Evolutionary conservation across 2,329 filamentous ascomycete genomes (phyloP).

Genomic region (Catunica adiposa): DNA sequence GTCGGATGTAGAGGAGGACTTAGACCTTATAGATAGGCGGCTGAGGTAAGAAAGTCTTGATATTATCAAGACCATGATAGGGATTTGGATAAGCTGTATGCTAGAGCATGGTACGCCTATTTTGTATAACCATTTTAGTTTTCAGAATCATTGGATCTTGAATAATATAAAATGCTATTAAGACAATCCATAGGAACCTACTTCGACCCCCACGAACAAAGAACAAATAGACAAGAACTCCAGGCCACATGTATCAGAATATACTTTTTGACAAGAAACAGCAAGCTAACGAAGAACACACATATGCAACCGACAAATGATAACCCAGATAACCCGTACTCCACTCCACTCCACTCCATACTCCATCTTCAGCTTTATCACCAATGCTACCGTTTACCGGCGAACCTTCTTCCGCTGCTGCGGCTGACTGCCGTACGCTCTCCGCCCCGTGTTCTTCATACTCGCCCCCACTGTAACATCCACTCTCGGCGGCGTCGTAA

Average conservation of each 20-base stretch:
- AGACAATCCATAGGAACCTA: not conserved
- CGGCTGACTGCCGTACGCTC: slow-evolving; percentile 66
- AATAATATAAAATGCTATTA: not conserved
- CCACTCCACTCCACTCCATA: not conserved
- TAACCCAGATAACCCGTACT: not conserved
- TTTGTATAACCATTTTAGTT: too few relatives aligned
- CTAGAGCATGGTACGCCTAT: too few relatives aligned
- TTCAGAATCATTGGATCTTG: too few relatives aligned
- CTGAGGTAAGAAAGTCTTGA: too few relatives aligned
- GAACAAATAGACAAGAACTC: slow-evolving; percentile 11
- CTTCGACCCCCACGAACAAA: not conserved
- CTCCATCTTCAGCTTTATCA: too few relatives aligned
- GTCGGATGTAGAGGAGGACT: too few relatives aligned
- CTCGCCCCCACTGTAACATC: slow-evolving; percentile 72
- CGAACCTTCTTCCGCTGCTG: slow-evolving; percentile 30
- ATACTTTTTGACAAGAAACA: slow-evolving; percentile 7
- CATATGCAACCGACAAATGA: not conserved
- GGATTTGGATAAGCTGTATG: too few relatives aligned
- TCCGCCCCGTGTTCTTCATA: slow-evolving; percentile 52
- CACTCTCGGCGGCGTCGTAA: slow-evolving; percentile 61
- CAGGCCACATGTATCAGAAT: slow-evolving; percentile 7
- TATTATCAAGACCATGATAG: too few relatives aligned
- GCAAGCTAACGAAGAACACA: not conserved
- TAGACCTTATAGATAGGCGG: too few relatives aligned
- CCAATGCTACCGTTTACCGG: slow-evolving; percentile 14